Base-by-base conservation (phyloP, 306 rosid species). In the Castanea sativa region DNA sequence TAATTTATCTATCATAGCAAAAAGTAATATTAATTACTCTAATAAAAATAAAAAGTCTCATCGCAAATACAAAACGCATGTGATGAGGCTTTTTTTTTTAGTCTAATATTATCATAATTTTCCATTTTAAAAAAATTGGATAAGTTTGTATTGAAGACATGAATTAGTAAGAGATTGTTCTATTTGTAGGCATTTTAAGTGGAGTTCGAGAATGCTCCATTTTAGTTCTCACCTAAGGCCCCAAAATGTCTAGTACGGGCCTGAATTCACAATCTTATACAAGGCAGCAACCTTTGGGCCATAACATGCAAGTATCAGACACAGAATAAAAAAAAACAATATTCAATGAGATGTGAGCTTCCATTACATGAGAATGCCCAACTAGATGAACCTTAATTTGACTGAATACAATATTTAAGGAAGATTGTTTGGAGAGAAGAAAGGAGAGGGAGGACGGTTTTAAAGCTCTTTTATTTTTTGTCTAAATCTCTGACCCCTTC, bases 401-500 rank as follows among this genome's bases (percentile, higher is more conserved):
- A 63, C 16, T 2, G 14, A 63, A 27, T 59, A 59, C 65, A 59
- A 59, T 59, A 56, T 18, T 56, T 56, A 56, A 5, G 25, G 25
- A 14, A 18, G 59, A 1, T 20, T 1, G 21, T 0, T 20, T 2
- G 23, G 25, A 2, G 12, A 0, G 23, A 2, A 21, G 7, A 20
- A n/a, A 4, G 20, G 19, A 21, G 13, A 73, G 27, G 27, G 27
- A 25, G 27, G 27, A 25, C 1, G 2, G 27, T 25, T 25, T 55
- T 15, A 57, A 76, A 35, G 68, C 41, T 72, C 19, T 38, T 33
- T 43, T 29, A 25, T 25, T 73, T 43, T 20, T 35, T 69, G 35
- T 74, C 80, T 81, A 52, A 69, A 75, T 69, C 79, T 85, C 91
- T 87, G 72, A 94, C 99, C 92, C 98, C 99, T 91, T 95, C 99